Percentiles rank a stretch among this genome's conserved stretches.
These are phyloP conservation scores for Cryptomeria japonica DNA, from an alignment of 75 land plant species.

Conservation along the genomic window DNA sequence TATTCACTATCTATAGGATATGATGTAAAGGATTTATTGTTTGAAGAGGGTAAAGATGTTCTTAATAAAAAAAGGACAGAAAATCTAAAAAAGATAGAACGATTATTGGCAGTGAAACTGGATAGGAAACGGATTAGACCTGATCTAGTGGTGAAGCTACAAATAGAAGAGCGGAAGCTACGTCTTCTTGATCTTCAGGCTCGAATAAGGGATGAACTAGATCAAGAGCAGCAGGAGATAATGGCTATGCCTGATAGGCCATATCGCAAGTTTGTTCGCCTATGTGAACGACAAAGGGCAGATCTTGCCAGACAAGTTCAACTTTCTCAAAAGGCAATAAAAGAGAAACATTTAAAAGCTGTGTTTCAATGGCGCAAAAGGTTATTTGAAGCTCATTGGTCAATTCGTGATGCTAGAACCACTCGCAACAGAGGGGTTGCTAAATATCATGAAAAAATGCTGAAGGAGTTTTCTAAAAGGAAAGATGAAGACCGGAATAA, in stretches of 20 bases:
- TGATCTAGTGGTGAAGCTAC: conserved; percentile 76
- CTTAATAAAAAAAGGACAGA: conserved; percentile 76
- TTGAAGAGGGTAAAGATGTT: conserved; percentile 76
- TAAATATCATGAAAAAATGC: conserved; percentile 96
- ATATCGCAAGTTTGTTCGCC: conserved; percentile 89
- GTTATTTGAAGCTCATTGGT: conserved; percentile 97
- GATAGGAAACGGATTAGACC: conserved; percentile 87
- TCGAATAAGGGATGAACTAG: conserved; percentile 83
- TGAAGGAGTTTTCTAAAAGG: conserved; percentile 92
- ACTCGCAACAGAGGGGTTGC: conserved; percentile 95
- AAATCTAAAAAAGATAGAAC: conserved; percentile 70
- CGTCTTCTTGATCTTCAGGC: conserved; percentile 79
- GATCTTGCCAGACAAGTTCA: conserved; percentile 87
- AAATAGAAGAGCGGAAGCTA: conserved; percentile 92
- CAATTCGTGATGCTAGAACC: conserved; percentile 92
- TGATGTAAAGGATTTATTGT: conserved; percentile 82
- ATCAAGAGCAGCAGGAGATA: conserved; percentile 96
- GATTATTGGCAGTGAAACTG: conserved; percentile 60
- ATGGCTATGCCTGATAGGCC: conserved; percentile 98
- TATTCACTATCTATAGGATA: conserved; percentile 59
- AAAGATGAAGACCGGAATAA: conserved; percentile 94
- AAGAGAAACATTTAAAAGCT: conserved; percentile 90
- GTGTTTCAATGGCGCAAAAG: conserved; percentile 95
- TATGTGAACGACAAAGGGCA: conserved; percentile 89
- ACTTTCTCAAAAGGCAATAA: conserved; percentile 65